These are phyloP conservation scores for Cornus controversa DNA, from an alignment of 148 eudicot genomes.

Conservation along the genomic window DNA sequence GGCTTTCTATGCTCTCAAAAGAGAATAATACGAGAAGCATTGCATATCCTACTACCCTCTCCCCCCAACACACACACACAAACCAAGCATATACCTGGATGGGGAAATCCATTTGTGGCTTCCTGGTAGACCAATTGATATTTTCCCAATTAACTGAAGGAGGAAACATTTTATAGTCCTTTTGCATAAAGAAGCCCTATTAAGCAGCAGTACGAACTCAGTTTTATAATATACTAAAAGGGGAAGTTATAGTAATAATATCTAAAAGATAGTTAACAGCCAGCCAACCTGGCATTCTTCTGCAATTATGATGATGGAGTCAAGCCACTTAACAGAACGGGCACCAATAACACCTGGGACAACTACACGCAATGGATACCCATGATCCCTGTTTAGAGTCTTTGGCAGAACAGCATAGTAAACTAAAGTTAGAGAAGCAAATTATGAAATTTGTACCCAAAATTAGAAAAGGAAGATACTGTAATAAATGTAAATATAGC, in stretches of 20 bases:
- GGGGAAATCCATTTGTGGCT: constrained; percentile 95
- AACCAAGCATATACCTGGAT: constrained; percentile 59
- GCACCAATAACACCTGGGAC: constrained; percentile 99
- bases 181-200: constrained; percentile 97
- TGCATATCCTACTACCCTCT: no score
- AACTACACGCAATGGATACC: constrained; percentile 84
- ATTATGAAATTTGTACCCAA: not conserved
- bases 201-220: constrained; percentile 18
- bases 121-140: constrained; percentile 82
- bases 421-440: constrained; percentile 3
- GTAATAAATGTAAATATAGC: no score
- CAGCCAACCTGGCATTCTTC: constrained; percentile 82
- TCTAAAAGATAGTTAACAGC: not conserved
- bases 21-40: no score
- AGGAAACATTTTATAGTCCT: constrained; percentile 95
- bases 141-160: constrained; percentile 96
- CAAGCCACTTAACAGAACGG: constrained; percentile 96
- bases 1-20: no score
- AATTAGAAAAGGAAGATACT: not conserved
- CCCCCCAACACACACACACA: no score
- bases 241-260: not conserved
- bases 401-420: constrained; percentile 26
- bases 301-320: constrained; percentile 71
- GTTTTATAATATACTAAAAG: not conserved
- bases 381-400: constrained; percentile 96